phyloP scores from a whole-genome alignment of 441 rosid species.

The Adansonia grandidieri region DNA sequence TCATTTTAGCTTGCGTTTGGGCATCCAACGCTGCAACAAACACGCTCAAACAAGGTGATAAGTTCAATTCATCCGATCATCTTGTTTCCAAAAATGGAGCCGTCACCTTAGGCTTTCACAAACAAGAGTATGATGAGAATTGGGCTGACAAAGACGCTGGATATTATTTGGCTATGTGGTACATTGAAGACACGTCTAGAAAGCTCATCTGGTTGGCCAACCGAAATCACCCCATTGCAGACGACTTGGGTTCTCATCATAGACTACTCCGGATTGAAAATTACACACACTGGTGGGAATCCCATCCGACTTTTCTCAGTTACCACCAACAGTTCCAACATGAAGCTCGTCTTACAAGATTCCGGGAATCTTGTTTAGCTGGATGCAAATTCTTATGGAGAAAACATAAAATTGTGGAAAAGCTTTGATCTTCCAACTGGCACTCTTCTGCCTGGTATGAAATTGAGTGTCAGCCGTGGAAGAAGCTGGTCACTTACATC shows the following conservation, averaged over 20 bases:
- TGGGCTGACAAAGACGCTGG: not conserved
- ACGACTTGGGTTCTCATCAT: constrained; percentile 25
- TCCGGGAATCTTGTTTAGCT: not conserved
- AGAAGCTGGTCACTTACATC: constrained; percentile 30
- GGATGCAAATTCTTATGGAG: not conserved
- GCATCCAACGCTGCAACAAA: not conserved
- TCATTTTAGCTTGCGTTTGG: not conserved
- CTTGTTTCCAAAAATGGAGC: not conserved
- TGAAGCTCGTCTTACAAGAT: constrained; percentile 14
- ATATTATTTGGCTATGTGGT: constrained; percentile 3
- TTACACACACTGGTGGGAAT: not conserved
- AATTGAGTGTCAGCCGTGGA: constrained; percentile 33
- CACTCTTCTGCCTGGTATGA: constrained; percentile 45
- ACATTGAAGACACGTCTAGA: not conserved
- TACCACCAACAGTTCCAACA: not conserved
- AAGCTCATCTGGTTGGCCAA: constrained; percentile 56
- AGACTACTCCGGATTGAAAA: constrained; percentile 29
- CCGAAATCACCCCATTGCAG: constrained; percentile 44
- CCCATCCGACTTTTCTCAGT: not conserved
- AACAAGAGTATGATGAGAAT: not conserved
- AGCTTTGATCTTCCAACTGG: constrained; percentile 48
- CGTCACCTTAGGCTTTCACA: not conserved
- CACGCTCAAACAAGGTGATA: not conserved
- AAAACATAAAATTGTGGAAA: constrained; percentile 36
- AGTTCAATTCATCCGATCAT: not conserved